Evolutionary conservation across 1,139 yeast species (phyloP), one percentile per base, ranked within the genome.

Genomic region (Yamadazyma dendronema): DNA sequence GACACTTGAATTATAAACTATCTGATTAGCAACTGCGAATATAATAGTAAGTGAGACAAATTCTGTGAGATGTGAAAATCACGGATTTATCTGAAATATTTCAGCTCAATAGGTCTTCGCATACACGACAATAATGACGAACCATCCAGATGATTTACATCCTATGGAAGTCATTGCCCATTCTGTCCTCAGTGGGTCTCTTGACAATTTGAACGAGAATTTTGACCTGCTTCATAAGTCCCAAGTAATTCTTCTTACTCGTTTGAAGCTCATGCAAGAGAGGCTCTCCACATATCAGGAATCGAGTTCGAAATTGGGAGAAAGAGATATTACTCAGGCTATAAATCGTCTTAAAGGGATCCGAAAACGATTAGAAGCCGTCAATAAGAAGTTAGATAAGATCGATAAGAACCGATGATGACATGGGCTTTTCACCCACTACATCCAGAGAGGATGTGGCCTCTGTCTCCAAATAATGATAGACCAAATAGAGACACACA

Each of bases 171-270:
- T 47, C 32, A 25, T 78, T 0, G 82, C 81, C 0, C 84, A 79
- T 46, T 58, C 77, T 3, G 56, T 79, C 3, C 53, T 79, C 9
- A 78, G 77, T 30, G 72, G 74, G 1, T 72, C 83, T 0, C 56
- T 79, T 8, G 84, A 79, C 32, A 61, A 56, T 4, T 57, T 79
- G 21, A 70, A 74, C 41, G 74, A 72, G 33, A 73, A 73, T 43
- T 65, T 79, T 31, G 75, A 74, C 44, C 72, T 70, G 50, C 56
- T 79, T 25, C 72, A 74, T 50, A 81, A 77, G 42, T 76, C 83
- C 1, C 85, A 79, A 45, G 57, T 74, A 30, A 74, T 78, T 1
- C 59, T 79, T 0, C 59, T 76, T 3, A 69, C 81, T 0, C 59
- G 82, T 26, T 50, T 79, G 30, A 65, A 62, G 41, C 59, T 61